A percentile compares a stretch with the other conserved stretches of the same genome.
These are phyloP conservation scores for Groenewaldozyma auringiensis DNA, from an alignment of 1,139 yeast species.

Conservation along the genomic window DNA sequence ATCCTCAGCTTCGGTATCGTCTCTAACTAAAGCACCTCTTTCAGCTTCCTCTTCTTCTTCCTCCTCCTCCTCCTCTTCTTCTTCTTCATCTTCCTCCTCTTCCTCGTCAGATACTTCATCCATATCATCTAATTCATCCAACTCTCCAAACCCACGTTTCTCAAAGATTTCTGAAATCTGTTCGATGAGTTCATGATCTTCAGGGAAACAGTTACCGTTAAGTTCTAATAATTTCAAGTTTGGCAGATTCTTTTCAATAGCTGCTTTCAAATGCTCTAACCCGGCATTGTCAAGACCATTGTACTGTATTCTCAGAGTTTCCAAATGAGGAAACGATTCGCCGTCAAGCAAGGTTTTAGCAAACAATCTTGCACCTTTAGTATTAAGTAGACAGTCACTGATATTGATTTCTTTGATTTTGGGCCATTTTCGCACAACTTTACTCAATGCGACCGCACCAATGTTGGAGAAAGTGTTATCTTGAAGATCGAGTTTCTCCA, in stretches of 20 bases:
- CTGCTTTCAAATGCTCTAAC: slow-evolving; percentile 47
- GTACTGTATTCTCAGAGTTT: slow-evolving; percentile 68
- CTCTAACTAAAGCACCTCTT: too few species aligned
- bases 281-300: slow-evolving; percentile 74
- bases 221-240: slow-evolving; percentile 62
- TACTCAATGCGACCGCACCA: slow-evolving; percentile 72
- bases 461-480: slow-evolving; percentile 86
- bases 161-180: slow-evolving; percentile 57
- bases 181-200: slow-evolving; percentile 56
- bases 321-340: slow-evolving; percentile 33
- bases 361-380: slow-evolving; percentile 55
- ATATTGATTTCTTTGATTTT: slow-evolving; percentile 67
- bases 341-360: slow-evolving; percentile 34
- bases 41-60: slow-evolving; percentile 49
- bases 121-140: slow-evolving; percentile 89
- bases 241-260: slow-evolving; percentile 50
- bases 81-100: slow-evolving; percentile 67
- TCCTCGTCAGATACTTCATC: slow-evolving; percentile 86
- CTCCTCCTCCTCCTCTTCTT: slow-evolving; percentile 45
- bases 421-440: slow-evolving; percentile 48
- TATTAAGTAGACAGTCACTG: slow-evolving; percentile 80
- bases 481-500: slow-evolving; percentile 76
- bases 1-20: slow-evolving; percentile 46
- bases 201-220: slow-evolving; percentile 86
- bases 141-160: slow-evolving; percentile 66